Conservation (phyloP, 139 green algal genomes). For the Yamagishiella unicocca region DNA sequence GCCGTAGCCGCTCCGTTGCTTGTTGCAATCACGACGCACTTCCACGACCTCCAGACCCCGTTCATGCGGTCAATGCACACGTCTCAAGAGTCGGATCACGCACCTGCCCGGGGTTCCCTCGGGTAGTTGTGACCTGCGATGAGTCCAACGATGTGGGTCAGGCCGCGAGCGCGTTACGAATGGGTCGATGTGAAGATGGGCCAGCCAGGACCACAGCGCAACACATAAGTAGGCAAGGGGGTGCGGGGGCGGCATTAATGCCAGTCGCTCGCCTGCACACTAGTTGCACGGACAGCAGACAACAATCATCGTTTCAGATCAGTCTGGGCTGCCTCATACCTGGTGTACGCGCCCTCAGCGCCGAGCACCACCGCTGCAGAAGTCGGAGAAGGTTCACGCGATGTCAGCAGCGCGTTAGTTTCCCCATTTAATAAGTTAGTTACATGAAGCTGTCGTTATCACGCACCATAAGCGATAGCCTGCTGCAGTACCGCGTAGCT, state of each 20-base stretch:
- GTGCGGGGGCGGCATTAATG: too few species aligned
- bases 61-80: background rate
- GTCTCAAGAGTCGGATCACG: background rate
- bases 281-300: background rate
- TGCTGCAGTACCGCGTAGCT: slow-evolving; percentile 68
- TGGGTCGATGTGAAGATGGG: background rate
- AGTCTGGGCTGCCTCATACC: slow-evolving; percentile 11
- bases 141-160: too few species aligned
- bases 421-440: too few species aligned
- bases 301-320: background rate
- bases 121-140: slow-evolving; percentile 34
- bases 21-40: background rate
- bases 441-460: background rate
- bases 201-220: background rate
- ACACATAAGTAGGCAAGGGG: background rate
- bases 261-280: background rate
- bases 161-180: background rate
- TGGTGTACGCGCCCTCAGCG: slow-evolving; percentile 51
- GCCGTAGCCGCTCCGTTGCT: background rate
- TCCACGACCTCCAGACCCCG: background rate
- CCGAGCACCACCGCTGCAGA: slow-evolving; percentile 50
- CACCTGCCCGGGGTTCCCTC: slow-evolving; percentile 36
- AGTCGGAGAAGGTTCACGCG: background rate
- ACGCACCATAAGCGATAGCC: slow-evolving; percentile 61
- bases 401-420: too few species aligned